phyloP scores from a whole-genome alignment of 768 basidiomycete species.

The Mycena polygramma region DNA sequence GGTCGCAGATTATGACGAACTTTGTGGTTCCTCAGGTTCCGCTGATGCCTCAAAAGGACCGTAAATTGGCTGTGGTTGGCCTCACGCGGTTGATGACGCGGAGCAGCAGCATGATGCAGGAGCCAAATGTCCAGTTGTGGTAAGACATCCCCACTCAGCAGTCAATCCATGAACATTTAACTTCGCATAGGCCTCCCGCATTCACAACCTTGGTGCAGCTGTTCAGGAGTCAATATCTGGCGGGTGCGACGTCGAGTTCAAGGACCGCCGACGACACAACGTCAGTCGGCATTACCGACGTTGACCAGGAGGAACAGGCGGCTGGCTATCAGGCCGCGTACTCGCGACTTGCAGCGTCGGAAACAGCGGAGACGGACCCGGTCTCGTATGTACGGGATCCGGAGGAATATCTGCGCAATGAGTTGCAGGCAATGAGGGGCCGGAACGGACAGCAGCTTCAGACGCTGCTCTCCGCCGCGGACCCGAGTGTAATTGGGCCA shows the following conservation, averaged over 20 bases:
- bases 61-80: slow-evolving; percentile 88
- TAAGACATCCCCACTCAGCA: slow-evolving; percentile 41
- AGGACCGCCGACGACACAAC: slow-evolving; percentile 51
- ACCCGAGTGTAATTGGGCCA: slow-evolving; percentile 42
- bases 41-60: slow-evolving; percentile 84
- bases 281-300: slow-evolving; percentile 72
- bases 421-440: slow-evolving; percentile 54
- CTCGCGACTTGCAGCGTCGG: slow-evolving; percentile 89
- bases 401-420: slow-evolving; percentile 64
- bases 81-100: slow-evolving; percentile 83
- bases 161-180: not conserved
- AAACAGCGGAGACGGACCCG: slow-evolving; percentile 68
- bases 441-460: slow-evolving; percentile 53
- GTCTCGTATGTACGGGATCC: slow-evolving; percentile 71
- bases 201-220: slow-evolving; percentile 82
- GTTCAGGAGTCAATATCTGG: slow-evolving; percentile 83
- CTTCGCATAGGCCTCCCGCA: slow-evolving; percentile 69
- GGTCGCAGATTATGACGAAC: slow-evolving; percentile 81
- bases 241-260: slow-evolving; percentile 49
- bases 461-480: slow-evolving; percentile 52
- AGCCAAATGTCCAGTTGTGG: slow-evolving; percentile 77
- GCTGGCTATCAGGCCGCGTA: slow-evolving; percentile 96
- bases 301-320: slow-evolving; percentile 92
- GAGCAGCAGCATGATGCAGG: slow-evolving; percentile 76
- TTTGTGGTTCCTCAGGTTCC: slow-evolving; percentile 87